A percentile compares a stretch with the other conserved stretches of the same genome.
phyloP scores from a whole-genome alignment of 306 rosid genomes.

The Glycine tomentella region DNA sequence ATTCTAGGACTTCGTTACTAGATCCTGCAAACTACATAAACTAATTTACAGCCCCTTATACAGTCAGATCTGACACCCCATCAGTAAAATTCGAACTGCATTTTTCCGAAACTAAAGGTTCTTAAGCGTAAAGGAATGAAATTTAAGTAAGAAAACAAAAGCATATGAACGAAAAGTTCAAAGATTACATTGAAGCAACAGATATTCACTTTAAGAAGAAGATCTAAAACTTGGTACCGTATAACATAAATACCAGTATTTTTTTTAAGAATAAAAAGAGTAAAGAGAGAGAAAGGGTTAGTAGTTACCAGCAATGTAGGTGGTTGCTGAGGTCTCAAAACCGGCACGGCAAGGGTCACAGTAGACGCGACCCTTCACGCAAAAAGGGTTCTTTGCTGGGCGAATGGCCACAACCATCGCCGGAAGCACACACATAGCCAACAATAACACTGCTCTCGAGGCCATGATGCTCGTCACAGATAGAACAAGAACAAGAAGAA shows the following conservation, averaged over 20 bases:
- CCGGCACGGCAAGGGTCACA: constrained; percentile 91
- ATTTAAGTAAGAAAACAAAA: neutral
- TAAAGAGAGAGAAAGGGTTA: no score
- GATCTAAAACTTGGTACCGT: constrained; percentile 34
- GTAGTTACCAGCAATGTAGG: constrained; percentile 71
- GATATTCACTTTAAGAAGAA: neutral
- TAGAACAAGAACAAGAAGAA: neutral
- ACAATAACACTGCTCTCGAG: constrained; percentile 50
- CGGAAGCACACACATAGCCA: constrained; percentile 67
- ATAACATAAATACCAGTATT: neutral
- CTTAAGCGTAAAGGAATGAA: neutral
- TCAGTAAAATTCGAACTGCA: neutral
- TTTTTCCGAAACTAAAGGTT: neutral
- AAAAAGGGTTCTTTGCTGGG: constrained; percentile 59
- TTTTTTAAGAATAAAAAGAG: no score
- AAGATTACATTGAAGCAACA: neutral
- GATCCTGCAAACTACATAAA: constrained; percentile 17
- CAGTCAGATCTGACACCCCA: constrained; percentile 34
- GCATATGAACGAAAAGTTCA: neutral
- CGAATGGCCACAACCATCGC: constrained; percentile 76
- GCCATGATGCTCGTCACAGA: constrained; percentile 44
- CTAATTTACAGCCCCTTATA: neutral
- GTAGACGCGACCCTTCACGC: constrained; percentile 70
- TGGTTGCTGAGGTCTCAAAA: constrained; percentile 80
- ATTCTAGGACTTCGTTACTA: neutral